Conservation (phyloP, 495 filamentous ascomycete species). For the Xylaria nigripes region DNA sequence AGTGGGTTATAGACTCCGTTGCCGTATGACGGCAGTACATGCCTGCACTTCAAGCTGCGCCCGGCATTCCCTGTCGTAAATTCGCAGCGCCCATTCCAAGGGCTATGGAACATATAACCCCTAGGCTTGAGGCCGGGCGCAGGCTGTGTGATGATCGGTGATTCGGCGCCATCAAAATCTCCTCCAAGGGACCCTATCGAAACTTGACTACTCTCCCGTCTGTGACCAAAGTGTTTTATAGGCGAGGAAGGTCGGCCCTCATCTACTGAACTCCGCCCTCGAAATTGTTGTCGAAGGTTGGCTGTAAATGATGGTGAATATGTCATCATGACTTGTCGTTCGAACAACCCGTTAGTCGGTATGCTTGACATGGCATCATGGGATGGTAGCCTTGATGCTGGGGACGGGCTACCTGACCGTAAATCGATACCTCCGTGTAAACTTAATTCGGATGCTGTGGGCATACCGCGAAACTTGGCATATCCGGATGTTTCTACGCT, state of each 20-base stretch:
- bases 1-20: conserved; percentile 34
- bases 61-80: conserved; percentile 70
- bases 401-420: conserved; percentile 24
- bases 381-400: conserved; percentile 13
- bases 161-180: conserved; percentile 21
- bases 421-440: conserved; percentile 22
- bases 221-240: conserved; percentile 18
- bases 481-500: conserved; percentile 41
- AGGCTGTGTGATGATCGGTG: conserved; percentile 32
- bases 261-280: conserved; percentile 17
- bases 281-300: conserved; percentile 35
- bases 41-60: conserved; percentile 68
- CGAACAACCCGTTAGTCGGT: conserved; percentile 30
- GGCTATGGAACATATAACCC: conserved; percentile 63
- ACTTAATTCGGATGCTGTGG: conserved; percentile 19
- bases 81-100: conserved; percentile 78
- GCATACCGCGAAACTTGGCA: conserved; percentile 42
- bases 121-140: conserved; percentile 39
- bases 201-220: conserved; percentile 26
- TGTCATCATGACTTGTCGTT: conserved; percentile 43
- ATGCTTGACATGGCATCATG: neutral
- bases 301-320: conserved; percentile 38
- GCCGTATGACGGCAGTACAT: conserved; percentile 44
- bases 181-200: conserved; percentile 33
- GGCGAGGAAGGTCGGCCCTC: conserved; percentile 15